Evolutionary conservation across 495 filamentous ascomycete genomes (phyloP).

Genomic region (Penicillium alfredii): DNA sequence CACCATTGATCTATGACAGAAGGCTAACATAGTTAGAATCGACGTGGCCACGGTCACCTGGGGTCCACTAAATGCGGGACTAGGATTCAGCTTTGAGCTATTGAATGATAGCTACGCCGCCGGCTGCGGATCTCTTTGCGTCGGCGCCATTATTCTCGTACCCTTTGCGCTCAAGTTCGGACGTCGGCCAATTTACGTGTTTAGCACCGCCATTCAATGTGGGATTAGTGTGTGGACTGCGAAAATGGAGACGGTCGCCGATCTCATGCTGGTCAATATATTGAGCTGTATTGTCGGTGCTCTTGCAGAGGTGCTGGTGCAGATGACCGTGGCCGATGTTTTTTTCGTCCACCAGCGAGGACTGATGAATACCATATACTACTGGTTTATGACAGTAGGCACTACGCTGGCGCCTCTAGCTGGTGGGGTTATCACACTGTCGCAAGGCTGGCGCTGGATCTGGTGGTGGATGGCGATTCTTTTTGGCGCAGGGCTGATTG

Average conservation of each 20-base stretch:
- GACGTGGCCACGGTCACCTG: slow-evolving; percentile 34
- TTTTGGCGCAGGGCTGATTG: slow-evolving; percentile 21
- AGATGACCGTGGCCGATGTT: slow-evolving; percentile 43
- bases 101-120: slow-evolving; percentile 39
- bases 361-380: slow-evolving; percentile 35
- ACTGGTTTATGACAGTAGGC: slow-evolving; percentile 27
- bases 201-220: slow-evolving; percentile 31
- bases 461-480: slow-evolving; percentile 47
- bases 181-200: slow-evolving; percentile 37
- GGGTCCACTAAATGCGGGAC: slow-evolving; percentile 32
- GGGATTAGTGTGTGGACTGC: slow-evolving; percentile 36
- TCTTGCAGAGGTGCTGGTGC: slow-evolving; percentile 35
- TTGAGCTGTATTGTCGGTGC: slow-evolving; percentile 34
- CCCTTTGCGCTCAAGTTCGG: slow-evolving; percentile 43
- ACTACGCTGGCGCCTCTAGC: slow-evolving; percentile 33
- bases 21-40: slow-evolving; percentile 13
- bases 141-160: slow-evolving; percentile 37
- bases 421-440: slow-evolving; percentile 37
- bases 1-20: background rate
- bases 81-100: slow-evolving; percentile 30
- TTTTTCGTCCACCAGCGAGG: slow-evolving; percentile 46
- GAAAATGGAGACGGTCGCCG: slow-evolving; percentile 28
- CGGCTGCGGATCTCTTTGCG: slow-evolving; percentile 30
- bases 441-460: slow-evolving; percentile 45
- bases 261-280: slow-evolving; percentile 33